phyloP scores from a whole-genome alignment of 345 rosid genomes.

The Sonneratia caseolaris region DNA sequence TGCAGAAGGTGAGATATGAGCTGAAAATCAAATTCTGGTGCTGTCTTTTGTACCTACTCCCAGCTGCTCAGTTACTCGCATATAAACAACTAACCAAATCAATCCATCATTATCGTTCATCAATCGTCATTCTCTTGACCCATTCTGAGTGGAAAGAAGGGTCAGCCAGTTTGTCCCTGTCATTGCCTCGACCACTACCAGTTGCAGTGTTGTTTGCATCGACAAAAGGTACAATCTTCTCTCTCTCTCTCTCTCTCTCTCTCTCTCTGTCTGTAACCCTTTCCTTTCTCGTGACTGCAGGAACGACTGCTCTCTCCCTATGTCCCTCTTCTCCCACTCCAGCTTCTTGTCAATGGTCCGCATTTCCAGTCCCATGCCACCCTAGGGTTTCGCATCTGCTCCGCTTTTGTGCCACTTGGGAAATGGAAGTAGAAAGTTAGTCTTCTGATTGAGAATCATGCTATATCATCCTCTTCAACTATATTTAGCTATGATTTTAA shows the following conservation, averaged over 20 bases:
- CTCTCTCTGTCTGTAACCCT: background rate
- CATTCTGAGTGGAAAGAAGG: background rate
- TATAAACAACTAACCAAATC: too few species aligned
- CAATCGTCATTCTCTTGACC: background rate
- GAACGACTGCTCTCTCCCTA: background rate
- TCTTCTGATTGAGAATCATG: background rate
- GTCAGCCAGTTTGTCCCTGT: conserved; percentile 7
- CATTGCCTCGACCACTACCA: background rate
- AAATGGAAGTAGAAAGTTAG: background rate
- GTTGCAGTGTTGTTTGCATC: background rate
- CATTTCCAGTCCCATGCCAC: background rate
- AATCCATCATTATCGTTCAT: background rate
- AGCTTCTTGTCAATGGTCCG: conserved; percentile 2
- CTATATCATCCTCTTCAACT: background rate
- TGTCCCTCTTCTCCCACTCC: background rate
- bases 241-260: conserved; percentile 3
- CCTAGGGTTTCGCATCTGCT: conserved; percentile 4
- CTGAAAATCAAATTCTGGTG: too few species aligned
- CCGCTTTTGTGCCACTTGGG: background rate
- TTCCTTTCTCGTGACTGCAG: background rate
- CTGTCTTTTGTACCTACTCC: too few species aligned
- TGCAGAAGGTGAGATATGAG: too few species aligned
- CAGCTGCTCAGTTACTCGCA: too few species aligned
- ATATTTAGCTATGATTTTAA: background rate
- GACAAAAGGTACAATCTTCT: background rate